phyloP scores from a whole-genome alignment of 2,329 filamentous ascomycete species.

The Dactylellina parvicollis region DNA sequence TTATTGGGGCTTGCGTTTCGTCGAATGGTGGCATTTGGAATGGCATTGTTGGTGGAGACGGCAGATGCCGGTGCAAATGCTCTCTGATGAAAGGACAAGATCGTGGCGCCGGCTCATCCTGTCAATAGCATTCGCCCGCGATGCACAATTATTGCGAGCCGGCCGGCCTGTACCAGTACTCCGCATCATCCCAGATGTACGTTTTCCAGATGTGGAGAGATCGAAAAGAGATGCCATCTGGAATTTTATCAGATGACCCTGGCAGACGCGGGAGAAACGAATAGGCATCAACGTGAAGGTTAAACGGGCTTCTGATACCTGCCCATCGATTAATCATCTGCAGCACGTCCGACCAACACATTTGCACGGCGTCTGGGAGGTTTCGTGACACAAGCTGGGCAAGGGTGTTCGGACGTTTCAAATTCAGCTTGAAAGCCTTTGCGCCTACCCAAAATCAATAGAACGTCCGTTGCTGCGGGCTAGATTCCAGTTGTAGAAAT shows the following conservation, averaged over 20 bases:
- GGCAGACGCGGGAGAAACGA: constrained; percentile 2
- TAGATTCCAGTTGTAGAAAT: not conserved
- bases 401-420: constrained; percentile 24
- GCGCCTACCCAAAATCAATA: constrained; percentile 1
- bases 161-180: not conserved
- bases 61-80: constrained; percentile 9
- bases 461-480: not conserved
- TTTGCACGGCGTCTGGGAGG: constrained; percentile 2
- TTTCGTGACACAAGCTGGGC: not conserved
- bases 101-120: constrained; percentile 48
- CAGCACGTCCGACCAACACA: not conserved
- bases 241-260: constrained; percentile 13
- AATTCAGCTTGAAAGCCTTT: constrained; percentile 19
- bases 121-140: constrained; percentile 7
- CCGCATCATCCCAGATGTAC: not conserved
- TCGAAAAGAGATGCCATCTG: not conserved
- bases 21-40: constrained; percentile 24
- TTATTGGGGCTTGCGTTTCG: constrained; percentile 21
- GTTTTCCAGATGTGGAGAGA: not conserved
- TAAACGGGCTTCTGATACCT: not conserved
- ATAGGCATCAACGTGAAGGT: not conserved
- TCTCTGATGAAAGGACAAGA: constrained; percentile 20
- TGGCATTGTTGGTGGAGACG: constrained; percentile 11
- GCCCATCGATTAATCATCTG: not conserved
- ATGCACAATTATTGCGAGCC: not conserved